Evolutionary conservation across 2,329 filamentous ascomycete species (phyloP).

Genomic region (Xylogone sp.): DNA sequence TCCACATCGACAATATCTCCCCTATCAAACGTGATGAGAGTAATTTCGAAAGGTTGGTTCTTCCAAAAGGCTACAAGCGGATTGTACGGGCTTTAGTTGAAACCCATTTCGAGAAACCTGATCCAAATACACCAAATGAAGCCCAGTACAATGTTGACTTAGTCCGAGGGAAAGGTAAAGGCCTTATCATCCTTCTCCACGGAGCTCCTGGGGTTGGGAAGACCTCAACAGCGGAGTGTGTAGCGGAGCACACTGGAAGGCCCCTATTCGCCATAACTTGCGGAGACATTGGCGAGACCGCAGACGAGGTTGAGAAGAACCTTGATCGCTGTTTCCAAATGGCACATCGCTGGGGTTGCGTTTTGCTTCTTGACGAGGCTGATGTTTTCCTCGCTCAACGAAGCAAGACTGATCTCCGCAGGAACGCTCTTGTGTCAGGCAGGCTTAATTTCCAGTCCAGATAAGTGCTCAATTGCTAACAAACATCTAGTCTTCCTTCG

Average conservation of each 20-base stretch:
- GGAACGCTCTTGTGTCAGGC: conserved; percentile 16
- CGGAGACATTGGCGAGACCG: conserved; percentile 65
- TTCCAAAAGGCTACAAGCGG: too few species aligned
- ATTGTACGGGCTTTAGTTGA: too few species aligned
- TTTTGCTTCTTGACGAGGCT: conserved; percentile 14
- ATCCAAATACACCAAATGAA: too few species aligned
- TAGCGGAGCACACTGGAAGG: conserved; percentile 43
- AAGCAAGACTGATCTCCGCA: conserved; percentile 8
- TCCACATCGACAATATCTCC: too few species aligned
- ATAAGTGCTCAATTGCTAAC: neutral
- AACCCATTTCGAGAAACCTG: too few species aligned
- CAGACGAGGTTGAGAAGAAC: conserved; percentile 54
- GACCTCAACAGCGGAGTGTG: conserved; percentile 43
- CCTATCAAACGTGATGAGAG: too few species aligned
- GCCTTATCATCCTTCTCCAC: conserved; percentile 13
- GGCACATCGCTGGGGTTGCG: conserved; percentile 4
- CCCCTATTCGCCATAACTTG: conserved; percentile 51
- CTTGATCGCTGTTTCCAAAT: conserved; percentile 3
- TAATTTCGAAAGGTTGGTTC: too few species aligned
- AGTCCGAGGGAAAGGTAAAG: conserved; percentile 19
- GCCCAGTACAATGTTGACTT: too few species aligned
- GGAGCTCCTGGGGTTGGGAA: conserved; percentile 13
- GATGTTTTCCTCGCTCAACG: conserved; percentile 13
- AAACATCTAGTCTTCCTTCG: conserved; percentile 28
- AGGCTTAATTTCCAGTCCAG: too few species aligned